phyloP scores from a whole-genome alignment of 345 rosid species.

The Populus davidiana region DNA sequence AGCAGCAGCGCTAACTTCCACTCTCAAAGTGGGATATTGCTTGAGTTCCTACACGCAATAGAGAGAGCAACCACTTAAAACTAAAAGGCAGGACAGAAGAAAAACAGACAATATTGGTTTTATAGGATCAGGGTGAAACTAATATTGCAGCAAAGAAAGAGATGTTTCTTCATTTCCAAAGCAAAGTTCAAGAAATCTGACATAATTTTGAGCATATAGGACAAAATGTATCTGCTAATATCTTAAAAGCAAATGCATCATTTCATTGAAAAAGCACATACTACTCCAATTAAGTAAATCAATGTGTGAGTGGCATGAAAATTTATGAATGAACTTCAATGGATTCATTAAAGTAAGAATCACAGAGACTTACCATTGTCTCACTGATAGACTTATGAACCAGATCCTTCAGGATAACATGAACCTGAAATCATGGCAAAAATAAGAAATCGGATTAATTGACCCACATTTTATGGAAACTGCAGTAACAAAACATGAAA shows the following conservation, averaged over 20 bases:
- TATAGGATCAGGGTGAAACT: not conserved
- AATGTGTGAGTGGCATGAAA: too few species aligned
- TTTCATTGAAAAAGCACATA: too few species aligned
- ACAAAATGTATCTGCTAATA: too few species aligned
- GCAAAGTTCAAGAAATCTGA: too few species aligned
- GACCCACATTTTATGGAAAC: not conserved
- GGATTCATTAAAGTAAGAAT: not conserved
- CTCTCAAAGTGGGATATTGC: conserved; percentile 84
- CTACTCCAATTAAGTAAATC: too few species aligned
- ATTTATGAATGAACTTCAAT: not conserved
- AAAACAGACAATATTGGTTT: too few species aligned
- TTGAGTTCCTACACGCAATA: conserved; percentile 64
- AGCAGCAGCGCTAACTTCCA: conserved; percentile 82
- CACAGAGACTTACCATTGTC: conserved; percentile 50
- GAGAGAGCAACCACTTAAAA: not conserved
- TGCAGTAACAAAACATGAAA: not conserved
- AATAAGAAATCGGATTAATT: conserved; percentile 2
- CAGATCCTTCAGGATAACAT: conserved; percentile 78
- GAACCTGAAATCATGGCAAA: conserved; percentile 47
- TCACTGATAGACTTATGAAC: conserved; percentile 71
- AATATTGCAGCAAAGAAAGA: not conserved
- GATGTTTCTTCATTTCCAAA: conserved; percentile 2
- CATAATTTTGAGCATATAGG: too few species aligned
- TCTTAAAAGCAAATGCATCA: too few species aligned
- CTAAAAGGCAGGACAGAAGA: not conserved